These are phyloP conservation scores for Anisodus tanguticus DNA, from an alignment of 257 asterid genomes.

Conservation along the genomic window DNA sequence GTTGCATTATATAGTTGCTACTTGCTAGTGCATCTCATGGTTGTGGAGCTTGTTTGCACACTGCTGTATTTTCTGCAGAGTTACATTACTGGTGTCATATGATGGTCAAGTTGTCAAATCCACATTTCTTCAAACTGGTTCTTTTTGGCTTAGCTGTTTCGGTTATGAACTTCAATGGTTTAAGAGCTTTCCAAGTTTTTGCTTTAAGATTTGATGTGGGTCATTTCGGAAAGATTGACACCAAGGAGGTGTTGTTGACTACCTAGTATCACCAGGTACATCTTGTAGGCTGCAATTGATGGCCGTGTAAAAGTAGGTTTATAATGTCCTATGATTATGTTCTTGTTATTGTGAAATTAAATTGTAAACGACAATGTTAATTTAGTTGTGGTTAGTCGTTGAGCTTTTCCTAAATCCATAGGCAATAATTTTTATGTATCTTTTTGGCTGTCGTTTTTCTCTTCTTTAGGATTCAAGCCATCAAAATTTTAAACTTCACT, in stretches of 20 bases:
- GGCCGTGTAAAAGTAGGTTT: not conserved
- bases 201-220: slow-evolving; percentile 35
- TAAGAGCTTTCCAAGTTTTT: not conserved
- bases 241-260: slow-evolving; percentile 45
- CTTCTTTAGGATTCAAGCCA: not conserved
- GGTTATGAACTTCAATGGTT: slow-evolving; percentile 2
- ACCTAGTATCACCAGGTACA: slow-evolving; percentile 45
- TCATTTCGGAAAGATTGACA: slow-evolving; percentile 31
- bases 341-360: not conserved
- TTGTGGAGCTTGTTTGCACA: not conserved
- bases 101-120: slow-evolving; percentile 22
- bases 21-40: not conserved
- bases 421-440: not conserved
- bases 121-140: slow-evolving; percentile 11
- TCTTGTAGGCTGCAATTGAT: slow-evolving; percentile 29
- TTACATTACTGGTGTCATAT: not conserved
- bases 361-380: not conserved
- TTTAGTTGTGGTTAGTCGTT: slow-evolving; percentile 4
- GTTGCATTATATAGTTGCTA: not conserved
- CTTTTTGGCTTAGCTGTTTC: slow-evolving; percentile 24
- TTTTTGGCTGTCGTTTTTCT: not conserved
- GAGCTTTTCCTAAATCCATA: not conserved
- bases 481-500: not conserved
- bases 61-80: not conserved
- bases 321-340: not conserved